Base-by-base conservation (phyloP, 805 yeast species). In the Clavispora carvajalis region DNA sequence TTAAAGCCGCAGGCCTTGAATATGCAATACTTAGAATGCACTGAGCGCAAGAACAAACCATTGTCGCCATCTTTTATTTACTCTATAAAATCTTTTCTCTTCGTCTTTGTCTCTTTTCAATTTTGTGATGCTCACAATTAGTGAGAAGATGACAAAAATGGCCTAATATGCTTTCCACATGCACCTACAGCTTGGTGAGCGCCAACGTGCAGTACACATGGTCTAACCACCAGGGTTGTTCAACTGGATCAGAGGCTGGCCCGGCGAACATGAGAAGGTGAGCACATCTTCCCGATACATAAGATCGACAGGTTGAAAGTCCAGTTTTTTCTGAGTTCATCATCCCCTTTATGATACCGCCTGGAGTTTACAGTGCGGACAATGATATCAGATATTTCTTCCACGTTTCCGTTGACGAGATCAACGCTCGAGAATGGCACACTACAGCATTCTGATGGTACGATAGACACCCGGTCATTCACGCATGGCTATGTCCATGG, bases 401-500 rank as follows among this genome's bases (percentile, higher is more conserved):
- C 31, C 16, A 15, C 18, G 4, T 15, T 28, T 18, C 18, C 10
- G 5, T 15, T 28, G 3, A 6, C 31, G 11, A 4, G 31, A 4
- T 6, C 31, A 11, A 7, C 18, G 5, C 10, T 19, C 11, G 17
- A 15, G 3, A 7, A 28, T 10, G 31, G 5, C 29, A 4, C 15
- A 7, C 29, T 25, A n/a, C 29, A 25, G 15, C 29, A n/a, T 25
- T 16, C 23, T 19, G 21, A 38, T 26, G 38, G 9, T 4, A 23
- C 22, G 17, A 18, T 24, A 6, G 22, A 44, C 16, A 39, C 43
- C 33, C 44, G 44, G 30, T 43, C 53, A 8, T 40, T 54, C 34
- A 59, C 67, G 21, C 77, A 74, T 43, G 83, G 83, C 16, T 66
- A 74, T n/a, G 79, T 79, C 13, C 85, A 79, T 58, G 85, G 85